Percentiles rank a stretch among this genome's conserved stretches.
Evolutionary conservation across 2,329 filamentous ascomycete genomes (phyloP).

Genomic region (Sporothrix pallida): DNA sequence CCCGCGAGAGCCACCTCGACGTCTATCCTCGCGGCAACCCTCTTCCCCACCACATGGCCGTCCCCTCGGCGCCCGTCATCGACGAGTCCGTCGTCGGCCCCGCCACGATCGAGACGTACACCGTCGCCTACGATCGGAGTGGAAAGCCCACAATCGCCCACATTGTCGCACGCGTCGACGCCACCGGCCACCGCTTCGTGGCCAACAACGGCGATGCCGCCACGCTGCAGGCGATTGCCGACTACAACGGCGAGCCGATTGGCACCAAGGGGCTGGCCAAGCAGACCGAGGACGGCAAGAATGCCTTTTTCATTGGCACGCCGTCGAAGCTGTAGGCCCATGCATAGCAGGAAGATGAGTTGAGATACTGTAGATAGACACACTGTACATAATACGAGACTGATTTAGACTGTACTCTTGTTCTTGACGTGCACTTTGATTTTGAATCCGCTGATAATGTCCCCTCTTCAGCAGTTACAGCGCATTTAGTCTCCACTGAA

Average conservation of each 20-base stretch:
- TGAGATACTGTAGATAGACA: constrained; percentile 1
- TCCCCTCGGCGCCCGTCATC: neutral
- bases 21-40: constrained; percentile 32
- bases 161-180: constrained; percentile 22
- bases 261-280: constrained; percentile 12
- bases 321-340: constrained; percentile 20
- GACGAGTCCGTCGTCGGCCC: constrained; percentile 21
- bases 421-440: neutral
- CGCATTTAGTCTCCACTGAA: neutral
- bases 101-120: constrained; percentile 32
- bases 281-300: constrained; percentile 30
- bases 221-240: constrained; percentile 26
- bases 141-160: constrained; percentile 6
- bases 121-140: constrained; percentile 20
- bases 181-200: constrained; percentile 22
- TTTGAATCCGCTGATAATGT: neutral
- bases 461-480: neutral
- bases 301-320: constrained; percentile 26
- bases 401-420: no score
- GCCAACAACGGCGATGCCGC: constrained; percentile 29
- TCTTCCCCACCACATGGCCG: constrained; percentile 19
- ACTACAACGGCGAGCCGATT: constrained; percentile 27
- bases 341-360: neutral
- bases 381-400: constrained; percentile 2
- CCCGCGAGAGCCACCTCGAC: neutral